phyloP scores from a whole-genome alignment of 2,329 filamentous ascomycete genomes.

The Meredithiella fracta region DNA sequence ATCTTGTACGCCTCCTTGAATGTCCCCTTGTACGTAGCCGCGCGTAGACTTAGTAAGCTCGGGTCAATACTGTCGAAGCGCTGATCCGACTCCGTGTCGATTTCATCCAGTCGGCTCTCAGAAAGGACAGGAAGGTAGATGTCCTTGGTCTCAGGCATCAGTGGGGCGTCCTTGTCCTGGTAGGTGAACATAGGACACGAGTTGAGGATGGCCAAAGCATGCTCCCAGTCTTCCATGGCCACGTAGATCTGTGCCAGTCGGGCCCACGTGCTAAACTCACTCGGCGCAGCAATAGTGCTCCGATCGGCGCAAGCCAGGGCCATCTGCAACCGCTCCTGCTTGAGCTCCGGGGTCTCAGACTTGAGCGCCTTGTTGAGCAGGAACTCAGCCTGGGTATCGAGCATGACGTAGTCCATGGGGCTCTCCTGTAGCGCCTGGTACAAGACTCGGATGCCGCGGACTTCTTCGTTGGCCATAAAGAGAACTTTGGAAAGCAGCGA shows the following conservation, averaged over 20 bases:
- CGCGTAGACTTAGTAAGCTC: conserved; percentile 69
- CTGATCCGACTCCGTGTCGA: conserved; percentile 76
- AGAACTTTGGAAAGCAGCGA: conserved; percentile 81
- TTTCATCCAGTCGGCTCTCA: conserved; percentile 86
- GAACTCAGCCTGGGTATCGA: conserved; percentile 88
- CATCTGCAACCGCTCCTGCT: conserved; percentile 58
- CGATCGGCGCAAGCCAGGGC: conserved; percentile 87
- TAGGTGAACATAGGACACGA: conserved; percentile 99
- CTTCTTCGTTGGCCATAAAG: conserved; percentile 90
- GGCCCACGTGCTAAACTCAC: conserved; percentile 95
- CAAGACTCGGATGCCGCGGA: conserved; percentile 78
- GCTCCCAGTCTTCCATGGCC: conserved; percentile 86
- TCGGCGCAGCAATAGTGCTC: conserved; percentile 85
- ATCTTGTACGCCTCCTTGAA: conserved; percentile 91
- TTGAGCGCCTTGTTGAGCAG: conserved; percentile 63
- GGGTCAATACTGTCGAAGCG: conserved; percentile 79
- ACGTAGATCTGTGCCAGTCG: conserved; percentile 87
- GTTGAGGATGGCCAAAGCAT: conserved; percentile 86
- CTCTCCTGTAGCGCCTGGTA: conserved; percentile 79
- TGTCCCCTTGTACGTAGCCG: conserved; percentile 81
- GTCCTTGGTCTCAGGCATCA: conserved; percentile 84
- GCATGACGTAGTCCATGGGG: conserved; percentile 93
- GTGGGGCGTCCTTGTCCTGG: conserved; percentile 89
- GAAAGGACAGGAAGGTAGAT: conserved; percentile 74
- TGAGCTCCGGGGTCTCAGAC: conserved; percentile 36